phyloP scores from a whole-genome alignment of 2,329 filamentous ascomycete genomes.

The Penicillium sp. region DNA sequence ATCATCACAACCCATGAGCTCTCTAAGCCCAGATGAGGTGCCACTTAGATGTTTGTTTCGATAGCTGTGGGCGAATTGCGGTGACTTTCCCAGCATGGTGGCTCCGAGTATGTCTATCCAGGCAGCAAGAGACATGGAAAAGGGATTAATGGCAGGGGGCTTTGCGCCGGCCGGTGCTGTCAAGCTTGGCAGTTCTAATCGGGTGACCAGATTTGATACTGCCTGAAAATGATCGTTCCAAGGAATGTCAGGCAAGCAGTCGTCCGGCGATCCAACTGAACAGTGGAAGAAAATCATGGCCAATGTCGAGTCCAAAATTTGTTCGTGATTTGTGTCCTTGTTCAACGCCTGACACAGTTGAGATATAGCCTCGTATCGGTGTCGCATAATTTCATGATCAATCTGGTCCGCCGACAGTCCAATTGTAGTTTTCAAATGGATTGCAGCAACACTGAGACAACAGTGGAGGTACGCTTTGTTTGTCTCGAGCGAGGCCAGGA shows the following conservation, averaged over 20 bases:
- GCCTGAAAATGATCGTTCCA: conserved; percentile 98
- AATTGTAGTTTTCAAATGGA: conserved; percentile 79
- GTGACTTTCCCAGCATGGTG: conserved; percentile 81
- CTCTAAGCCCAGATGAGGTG: conserved; percentile 66
- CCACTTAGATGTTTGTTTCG: conserved; percentile 76
- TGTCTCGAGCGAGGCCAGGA: conserved; percentile 78
- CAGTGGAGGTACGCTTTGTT: conserved; percentile 95
- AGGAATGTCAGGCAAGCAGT: conserved; percentile 80
- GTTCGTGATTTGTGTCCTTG: conserved; percentile 71
- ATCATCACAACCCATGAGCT: conserved; percentile 97
- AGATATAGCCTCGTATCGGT: conserved; percentile 81
- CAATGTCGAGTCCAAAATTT: conserved; percentile 86
- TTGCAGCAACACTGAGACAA: conserved; percentile 86
- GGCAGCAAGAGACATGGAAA: conserved; percentile 83
- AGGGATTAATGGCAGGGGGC: conserved; percentile 62
- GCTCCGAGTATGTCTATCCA: conserved; percentile 98
- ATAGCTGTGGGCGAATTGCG: conserved; percentile 90
- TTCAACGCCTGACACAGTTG: conserved; percentile 77
- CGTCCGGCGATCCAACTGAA: conserved; percentile 78
- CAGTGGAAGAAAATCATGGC: conserved; percentile 97
- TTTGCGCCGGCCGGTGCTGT: conserved; percentile 55
- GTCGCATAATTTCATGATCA: conserved; percentile 86
- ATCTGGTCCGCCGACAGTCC: conserved; percentile 64
- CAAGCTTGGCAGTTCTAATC: conserved; percentile 68
- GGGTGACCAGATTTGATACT: conserved; percentile 75